These are phyloP conservation scores for Parascedosporium putredinis DNA, from an alignment of 2,329 filamentous ascomycete species.

Conservation along the genomic window DNA sequence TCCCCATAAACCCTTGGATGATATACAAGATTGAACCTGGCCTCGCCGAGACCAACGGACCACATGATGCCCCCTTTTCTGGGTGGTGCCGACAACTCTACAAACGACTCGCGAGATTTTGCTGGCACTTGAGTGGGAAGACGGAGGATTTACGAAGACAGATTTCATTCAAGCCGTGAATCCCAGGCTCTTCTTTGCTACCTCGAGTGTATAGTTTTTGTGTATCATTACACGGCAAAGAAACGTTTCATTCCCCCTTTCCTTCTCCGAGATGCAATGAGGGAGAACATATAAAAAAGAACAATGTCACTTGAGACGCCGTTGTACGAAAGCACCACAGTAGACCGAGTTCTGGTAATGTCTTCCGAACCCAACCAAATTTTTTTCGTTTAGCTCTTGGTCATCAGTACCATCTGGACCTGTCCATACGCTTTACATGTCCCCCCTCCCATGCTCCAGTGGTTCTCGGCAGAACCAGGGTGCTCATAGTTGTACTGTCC, in stretches of 20 bases:
- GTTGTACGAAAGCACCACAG: slow-evolving; percentile 6
- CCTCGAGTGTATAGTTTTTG: slow-evolving; percentile 12
- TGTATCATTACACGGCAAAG: slow-evolving; percentile 28
- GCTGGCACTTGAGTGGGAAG: neutral
- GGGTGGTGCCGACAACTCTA: too few relatives aligned
- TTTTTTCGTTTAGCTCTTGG: slow-evolving; percentile 10
- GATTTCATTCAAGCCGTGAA: slow-evolving; percentile 3
- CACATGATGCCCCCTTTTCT: too few relatives aligned
- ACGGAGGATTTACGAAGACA: neutral
- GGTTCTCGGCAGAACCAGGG: neutral
- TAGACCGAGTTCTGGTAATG: slow-evolving; percentile 16
- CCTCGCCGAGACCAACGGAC: too few relatives aligned
- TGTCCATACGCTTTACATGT: neutral
- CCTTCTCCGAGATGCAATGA: slow-evolving; percentile 22
- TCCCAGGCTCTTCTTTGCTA: slow-evolving; percentile 1
- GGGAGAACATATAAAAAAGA: neutral
- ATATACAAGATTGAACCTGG: too few relatives aligned
- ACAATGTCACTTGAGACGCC: slow-evolving; percentile 6
- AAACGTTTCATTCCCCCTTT: slow-evolving; percentile 26
- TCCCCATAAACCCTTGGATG: too few relatives aligned
- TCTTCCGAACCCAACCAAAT: slow-evolving; percentile 15
- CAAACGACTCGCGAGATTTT: neutral
- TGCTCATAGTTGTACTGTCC: neutral
- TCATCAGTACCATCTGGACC: slow-evolving; percentile 1
- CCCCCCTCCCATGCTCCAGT: neutral